Evolutionary conservation across 1,284 basidiomycete species (phyloP).

Genomic region (Peniophora sp.): DNA sequence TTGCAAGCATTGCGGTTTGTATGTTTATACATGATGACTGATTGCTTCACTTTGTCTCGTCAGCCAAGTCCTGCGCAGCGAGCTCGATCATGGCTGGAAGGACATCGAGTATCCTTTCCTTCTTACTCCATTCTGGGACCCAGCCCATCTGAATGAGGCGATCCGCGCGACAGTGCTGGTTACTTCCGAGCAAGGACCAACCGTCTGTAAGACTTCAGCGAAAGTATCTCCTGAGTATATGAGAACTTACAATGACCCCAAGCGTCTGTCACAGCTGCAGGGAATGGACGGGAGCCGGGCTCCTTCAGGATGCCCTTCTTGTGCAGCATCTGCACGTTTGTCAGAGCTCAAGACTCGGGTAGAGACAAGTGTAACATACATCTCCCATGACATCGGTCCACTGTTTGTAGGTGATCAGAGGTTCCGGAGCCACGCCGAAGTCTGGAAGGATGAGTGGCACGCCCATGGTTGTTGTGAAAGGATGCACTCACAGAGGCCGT

Average conservation of each 20-base stretch:
- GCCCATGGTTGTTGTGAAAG: constrained; percentile 9
- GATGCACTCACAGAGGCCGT: constrained; percentile 26
- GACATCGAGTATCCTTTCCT: constrained; percentile 23
- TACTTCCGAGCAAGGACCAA: constrained; percentile 31
- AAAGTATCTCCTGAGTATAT: too few relatives aligned
- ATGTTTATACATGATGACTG: too few relatives aligned
- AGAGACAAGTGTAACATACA: constrained; percentile 15
- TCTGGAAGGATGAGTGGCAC: constrained; percentile 14
- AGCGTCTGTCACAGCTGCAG: constrained; percentile 22
- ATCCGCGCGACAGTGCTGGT: constrained; percentile 23
- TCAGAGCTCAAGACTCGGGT: neutral
- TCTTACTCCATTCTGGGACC: constrained; percentile 26
- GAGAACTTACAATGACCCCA: constrained; percentile 26
- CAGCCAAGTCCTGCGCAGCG: constrained; percentile 6
- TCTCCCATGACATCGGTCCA: constrained; percentile 28
- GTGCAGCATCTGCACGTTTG: constrained; percentile 24
- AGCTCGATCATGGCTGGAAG: constrained; percentile 25
- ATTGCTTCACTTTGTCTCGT: too few relatives aligned
- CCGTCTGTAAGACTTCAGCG: constrained; percentile 19
- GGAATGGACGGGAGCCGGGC: constrained; percentile 25
- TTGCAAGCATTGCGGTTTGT: too few relatives aligned
- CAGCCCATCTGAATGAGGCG: constrained; percentile 30
- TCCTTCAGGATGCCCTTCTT: constrained; percentile 25
- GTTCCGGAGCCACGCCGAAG: constrained; percentile 10
- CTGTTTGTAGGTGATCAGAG: constrained; percentile 17